Evolutionary conservation across 73 alveolate genomes (phyloP).

Genomic region (Uronychia binucleata): DNA sequence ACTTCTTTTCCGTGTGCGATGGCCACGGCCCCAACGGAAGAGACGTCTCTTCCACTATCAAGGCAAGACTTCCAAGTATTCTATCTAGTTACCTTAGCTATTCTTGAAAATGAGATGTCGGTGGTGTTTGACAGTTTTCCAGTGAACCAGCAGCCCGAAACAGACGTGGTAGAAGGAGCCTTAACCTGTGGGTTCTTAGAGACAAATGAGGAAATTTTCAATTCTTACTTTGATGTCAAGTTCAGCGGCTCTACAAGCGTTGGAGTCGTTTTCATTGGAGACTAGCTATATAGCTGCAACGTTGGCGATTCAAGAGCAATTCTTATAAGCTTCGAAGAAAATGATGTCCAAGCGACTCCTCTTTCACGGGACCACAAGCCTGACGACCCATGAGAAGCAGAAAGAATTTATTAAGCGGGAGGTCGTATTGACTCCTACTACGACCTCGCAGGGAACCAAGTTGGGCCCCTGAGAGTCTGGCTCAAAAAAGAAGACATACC

Average conservation of each 20-base stretch:
- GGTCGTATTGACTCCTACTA: constrained; percentile 87
- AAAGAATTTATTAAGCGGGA: constrained; percentile 66
- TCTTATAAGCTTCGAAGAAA: constrained; percentile 2
- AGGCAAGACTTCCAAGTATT: neutral
- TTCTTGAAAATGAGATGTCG: neutral
- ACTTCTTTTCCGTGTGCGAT: constrained; percentile 90
- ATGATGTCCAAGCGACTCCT: constrained; percentile 59
- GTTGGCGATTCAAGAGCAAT: constrained; percentile 88
- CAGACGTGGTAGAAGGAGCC: neutral
- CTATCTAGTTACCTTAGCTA: constrained; percentile 27
- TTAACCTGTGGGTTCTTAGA: neutral
- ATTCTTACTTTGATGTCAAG: constrained; percentile 11
- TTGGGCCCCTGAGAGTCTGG: constrained; percentile 91
- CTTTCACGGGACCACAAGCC: constrained; percentile 83
- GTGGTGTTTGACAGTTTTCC: neutral
- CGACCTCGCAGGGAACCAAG: constrained; percentile 86
- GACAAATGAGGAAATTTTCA: constrained; percentile 8
- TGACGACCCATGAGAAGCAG: constrained; percentile 71
- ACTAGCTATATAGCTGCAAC: constrained; percentile 68
- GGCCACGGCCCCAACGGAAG: constrained; percentile 81
- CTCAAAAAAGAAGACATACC: constrained; percentile 85
- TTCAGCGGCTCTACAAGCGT: constrained; percentile 56
- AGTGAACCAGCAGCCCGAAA: neutral
- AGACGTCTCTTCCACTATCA: constrained; percentile 14
- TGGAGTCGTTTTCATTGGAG: constrained; percentile 53